A percentile compares a stretch with the other conserved stretches of the same genome.
These are phyloP conservation scores for Scopulariopsis brevicaulis DNA, from an alignment of 2,329 filamentous ascomycete genomes.

Conservation along the genomic window DNA sequence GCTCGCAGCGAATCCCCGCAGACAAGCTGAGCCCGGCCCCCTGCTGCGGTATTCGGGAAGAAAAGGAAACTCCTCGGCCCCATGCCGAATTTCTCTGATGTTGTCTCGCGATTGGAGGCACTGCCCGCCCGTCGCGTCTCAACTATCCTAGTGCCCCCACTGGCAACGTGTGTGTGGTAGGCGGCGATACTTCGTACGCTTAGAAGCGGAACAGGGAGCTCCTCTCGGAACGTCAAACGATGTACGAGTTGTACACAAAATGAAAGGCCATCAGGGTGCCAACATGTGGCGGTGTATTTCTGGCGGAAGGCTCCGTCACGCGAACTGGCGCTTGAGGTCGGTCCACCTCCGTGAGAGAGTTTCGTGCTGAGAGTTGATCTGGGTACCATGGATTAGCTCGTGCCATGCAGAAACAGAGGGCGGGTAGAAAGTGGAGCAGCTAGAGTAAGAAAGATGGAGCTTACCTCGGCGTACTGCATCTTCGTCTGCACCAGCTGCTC, in stretches of 20 bases:
- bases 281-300: not conserved
- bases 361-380: conserved; percentile 65
- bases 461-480: conserved; percentile 89
- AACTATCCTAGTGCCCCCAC: not conserved
- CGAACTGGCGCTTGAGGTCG: conserved; percentile 54
- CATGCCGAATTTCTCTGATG: not conserved
- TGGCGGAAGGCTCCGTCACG: conserved; percentile 15
- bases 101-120: not conserved
- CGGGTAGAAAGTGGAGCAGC: not conserved
- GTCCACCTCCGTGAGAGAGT: conserved; percentile 66
- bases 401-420: not conserved
- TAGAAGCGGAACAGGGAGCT: not conserved
- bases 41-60: too few relatives aligned
- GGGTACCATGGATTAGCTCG: not conserved
- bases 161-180: not conserved
- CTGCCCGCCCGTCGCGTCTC: not conserved
- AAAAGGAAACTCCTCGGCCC: not conserved
- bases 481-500: conserved; percentile 86
- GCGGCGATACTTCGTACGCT: not conserved
- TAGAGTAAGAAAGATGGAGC: conserved; percentile 19
- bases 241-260: not conserved
- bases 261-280: not conserved
- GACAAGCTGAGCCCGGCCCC: not conserved
- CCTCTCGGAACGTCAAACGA: not conserved
- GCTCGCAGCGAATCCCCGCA: not conserved